Evolutionary conservation across 352 stramenopile species (phyloP).

Genomic region (Globisporangium nunn): DNA sequence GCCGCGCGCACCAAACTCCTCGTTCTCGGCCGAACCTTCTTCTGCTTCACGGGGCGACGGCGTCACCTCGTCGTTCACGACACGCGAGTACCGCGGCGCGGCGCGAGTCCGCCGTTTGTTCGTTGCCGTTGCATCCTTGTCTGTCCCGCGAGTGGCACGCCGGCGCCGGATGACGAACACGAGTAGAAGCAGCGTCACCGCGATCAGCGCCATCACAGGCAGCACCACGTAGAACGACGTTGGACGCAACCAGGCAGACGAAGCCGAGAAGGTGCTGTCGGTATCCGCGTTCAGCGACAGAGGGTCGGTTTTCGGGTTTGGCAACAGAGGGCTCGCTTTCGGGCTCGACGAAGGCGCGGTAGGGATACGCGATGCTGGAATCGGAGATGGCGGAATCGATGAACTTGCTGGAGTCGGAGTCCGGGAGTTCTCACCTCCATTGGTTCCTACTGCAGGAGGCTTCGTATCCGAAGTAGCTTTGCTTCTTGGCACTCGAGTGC

Average conservation of each 20-base stretch:
- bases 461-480: too few species aligned
- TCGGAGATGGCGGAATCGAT: background rate
- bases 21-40: conserved; percentile 8
- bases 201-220: conserved; percentile 8
- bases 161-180: conserved; percentile 9
- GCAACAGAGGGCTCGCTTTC: background rate
- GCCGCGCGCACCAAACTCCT: conserved; percentile 9
- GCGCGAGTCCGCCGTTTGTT: conserved; percentile 1
- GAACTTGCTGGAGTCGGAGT: too few species aligned
- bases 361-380: background rate
- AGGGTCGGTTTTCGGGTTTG: background rate
- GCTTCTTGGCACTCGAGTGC: too few species aligned
- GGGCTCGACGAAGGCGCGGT: background rate
- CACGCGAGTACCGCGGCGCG: conserved; percentile 9
- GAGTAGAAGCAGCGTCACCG: conserved; percentile 4
- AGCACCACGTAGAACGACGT: conserved; percentile 16
- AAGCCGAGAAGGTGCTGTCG: background rate
- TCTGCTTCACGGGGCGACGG: conserved; percentile 1
- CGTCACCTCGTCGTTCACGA: conserved; percentile 15
- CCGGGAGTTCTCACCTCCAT: too few species aligned
- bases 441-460: too few species aligned
- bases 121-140: background rate
- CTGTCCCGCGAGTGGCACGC: background rate
- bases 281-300: conserved; percentile 1
- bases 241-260: background rate